Base-by-base conservation (phyloP, 148 eudicot genomes). In the Chenopodium suecicum region DNA sequence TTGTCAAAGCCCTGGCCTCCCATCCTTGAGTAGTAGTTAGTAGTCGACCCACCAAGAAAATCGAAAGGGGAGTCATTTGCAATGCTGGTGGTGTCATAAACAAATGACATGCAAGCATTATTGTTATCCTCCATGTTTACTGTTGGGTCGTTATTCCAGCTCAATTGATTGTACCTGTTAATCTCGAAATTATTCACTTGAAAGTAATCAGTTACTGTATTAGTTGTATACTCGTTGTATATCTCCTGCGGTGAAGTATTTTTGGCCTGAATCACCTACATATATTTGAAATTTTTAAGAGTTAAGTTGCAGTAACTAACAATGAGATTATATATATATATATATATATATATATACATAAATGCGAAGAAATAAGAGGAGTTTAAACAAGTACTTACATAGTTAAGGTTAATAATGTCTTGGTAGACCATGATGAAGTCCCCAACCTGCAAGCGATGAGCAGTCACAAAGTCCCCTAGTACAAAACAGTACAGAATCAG, bases 371-470 rank as follows among this genome's bases (percentile, higher is more conserved):
- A 9, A 22, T 34, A 27, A 70, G 67, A 76, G 69, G 47, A 73
- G 72, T 60, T 66, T 16, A 20, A 56, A 58, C 54, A 3, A 68
- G 65, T 75, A 75, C 86, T 83, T 82, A 93, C 97, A 82, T 93
- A 93, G 74, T 87, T 90, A 31, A 81, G 86, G 86, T 88, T 87
- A 14, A 78, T 80, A 3, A 79, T 79, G 72, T 91, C 94, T 88
- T 89, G 92, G 80, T 89, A 91, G 79, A 93, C 70, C 89, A 86
- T 81, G 48, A 93, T 86, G 81, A 85, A 89, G 88, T 93, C 97
- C 78, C 97, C 97, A 4, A 81, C 81, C 68, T 82, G 87, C 83
- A 93, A 80, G 64, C 85, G 83, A 82, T 93, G 94, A 22, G 84
- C 77, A 62, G 70, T 88, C 13, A 90, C 91, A 70, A 93, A 91